phyloP scores from a whole-genome alignment of 441 rosid genomes.

The Codiaeum variegatum region DNA sequence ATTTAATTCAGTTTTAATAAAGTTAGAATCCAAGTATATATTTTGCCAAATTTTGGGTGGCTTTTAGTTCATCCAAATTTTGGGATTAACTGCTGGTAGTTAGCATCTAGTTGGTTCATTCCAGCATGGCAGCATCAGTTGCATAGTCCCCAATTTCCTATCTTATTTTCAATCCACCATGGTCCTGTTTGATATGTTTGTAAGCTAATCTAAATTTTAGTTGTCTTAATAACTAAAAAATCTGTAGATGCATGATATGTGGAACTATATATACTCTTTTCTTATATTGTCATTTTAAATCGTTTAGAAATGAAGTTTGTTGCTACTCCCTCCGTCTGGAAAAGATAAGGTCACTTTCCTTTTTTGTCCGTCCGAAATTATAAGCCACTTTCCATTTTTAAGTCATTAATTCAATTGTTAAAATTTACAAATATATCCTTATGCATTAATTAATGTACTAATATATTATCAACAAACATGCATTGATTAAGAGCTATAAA shows the following conservation, averaged over 20 bases:
- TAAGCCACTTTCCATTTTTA: too few relatives aligned
- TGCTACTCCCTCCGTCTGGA: too few relatives aligned
- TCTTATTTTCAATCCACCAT: not conserved
- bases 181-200: not conserved
- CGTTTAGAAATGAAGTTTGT: not conserved
- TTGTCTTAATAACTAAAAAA: too few relatives aligned
- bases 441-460: too few relatives aligned
- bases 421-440: too few relatives aligned
- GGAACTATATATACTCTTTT: not conserved
- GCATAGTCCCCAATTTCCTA: not conserved
- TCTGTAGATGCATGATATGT: not conserved
- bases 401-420: too few relatives aligned
- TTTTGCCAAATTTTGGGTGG: not conserved
- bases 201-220: not conserved
- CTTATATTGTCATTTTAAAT: not conserved
- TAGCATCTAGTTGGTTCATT: not conserved
- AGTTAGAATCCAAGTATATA: too few relatives aligned
- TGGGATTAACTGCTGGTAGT: not conserved
- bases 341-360: too few relatives aligned
- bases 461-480: too few relatives aligned
- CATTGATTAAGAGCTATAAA: too few relatives aligned
- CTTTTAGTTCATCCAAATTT: not conserved
- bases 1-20: too few relatives aligned
- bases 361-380: too few relatives aligned
- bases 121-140: not conserved